A percentile compares a stretch with the other conserved stretches of the same genome.
Conservation (phyloP, 441 rosid genomes). For the Eutrema salsugineum region DNA sequence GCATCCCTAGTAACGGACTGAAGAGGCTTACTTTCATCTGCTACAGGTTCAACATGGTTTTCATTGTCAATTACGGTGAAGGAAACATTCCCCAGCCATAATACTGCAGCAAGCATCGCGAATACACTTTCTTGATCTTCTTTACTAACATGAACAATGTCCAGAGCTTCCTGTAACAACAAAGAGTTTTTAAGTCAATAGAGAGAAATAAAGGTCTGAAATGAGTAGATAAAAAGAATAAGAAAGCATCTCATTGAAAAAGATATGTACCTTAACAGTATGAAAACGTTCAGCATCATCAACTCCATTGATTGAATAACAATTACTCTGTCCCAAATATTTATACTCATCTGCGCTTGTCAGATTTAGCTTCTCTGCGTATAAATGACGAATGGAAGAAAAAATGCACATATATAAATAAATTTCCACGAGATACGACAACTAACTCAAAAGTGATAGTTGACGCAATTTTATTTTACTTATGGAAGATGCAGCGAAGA, state of each 20-base stretch:
- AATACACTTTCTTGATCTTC: conserved; percentile 97
- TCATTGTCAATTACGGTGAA: conserved; percentile 84
- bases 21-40: conserved; percentile 78
- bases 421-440: background rate
- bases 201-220: background rate
- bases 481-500: conserved; percentile 3
- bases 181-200: background rate
- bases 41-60: conserved; percentile 85
- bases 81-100: conserved; percentile 93
- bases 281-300: conserved; percentile 79
- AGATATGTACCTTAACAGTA: conserved; percentile 56
- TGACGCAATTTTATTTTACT: background rate
- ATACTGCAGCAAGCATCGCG: conserved; percentile 94
- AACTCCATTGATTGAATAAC: conserved; percentile 75
- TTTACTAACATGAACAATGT: conserved; percentile 91
- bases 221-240: conserved; percentile 10
- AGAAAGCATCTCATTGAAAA: background rate
- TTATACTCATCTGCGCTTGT: conserved; percentile 72
- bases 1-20: conserved; percentile 8
- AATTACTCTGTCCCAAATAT: conserved; percentile 87
- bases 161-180: conserved; percentile 84
- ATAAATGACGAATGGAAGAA: conserved; percentile 19
- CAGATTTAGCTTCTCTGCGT: conserved; percentile 83
- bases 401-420: conserved; percentile 6
- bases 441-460: background rate